phyloP scores from a whole-genome alignment of 371 early-diverging fungal species.

The Saksenaea oblongispora region DNA sequence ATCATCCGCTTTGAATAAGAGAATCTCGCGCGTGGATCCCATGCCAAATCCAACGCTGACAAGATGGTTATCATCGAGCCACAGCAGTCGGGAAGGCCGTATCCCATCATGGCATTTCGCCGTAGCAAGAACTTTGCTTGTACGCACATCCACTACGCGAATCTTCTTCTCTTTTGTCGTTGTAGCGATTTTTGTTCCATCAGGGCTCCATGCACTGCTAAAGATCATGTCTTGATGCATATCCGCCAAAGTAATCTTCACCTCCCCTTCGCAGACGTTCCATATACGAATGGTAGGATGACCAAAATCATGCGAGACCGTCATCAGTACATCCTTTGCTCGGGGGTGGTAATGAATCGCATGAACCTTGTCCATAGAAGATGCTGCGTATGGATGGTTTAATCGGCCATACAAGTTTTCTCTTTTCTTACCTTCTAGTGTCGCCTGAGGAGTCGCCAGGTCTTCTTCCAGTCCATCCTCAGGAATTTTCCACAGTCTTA shows the following conservation, averaged over 20 bases:
- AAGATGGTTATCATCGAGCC: conserved; percentile 61
- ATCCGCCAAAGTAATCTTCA: conserved; percentile 29
- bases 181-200: conserved; percentile 66
- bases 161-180: conserved; percentile 68
- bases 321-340: conserved; percentile 56
- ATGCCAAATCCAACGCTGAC: conserved; percentile 76
- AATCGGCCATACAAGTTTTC: background rate
- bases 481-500: conserved; percentile 77
- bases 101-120: conserved; percentile 69
- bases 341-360: conserved; percentile 67
- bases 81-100: conserved; percentile 71
- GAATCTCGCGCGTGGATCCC: conserved; percentile 62
- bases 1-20: conserved; percentile 52
- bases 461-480: conserved; percentile 54
- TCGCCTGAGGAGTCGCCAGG: conserved; percentile 17
- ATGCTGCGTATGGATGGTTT: background rate
- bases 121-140: conserved; percentile 54
- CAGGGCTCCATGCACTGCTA: conserved; percentile 62
- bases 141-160: conserved; percentile 62
- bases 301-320: conserved; percentile 55
- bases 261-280: conserved; percentile 43
- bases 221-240: conserved; percentile 48
- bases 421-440: conserved; percentile 24
- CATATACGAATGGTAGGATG: conserved; percentile 55
- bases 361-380: conserved; percentile 59